Evolutionary conservation across 139 green algal genomes (phyloP).

Genomic region (Chlamydomonas sp.): DNA sequence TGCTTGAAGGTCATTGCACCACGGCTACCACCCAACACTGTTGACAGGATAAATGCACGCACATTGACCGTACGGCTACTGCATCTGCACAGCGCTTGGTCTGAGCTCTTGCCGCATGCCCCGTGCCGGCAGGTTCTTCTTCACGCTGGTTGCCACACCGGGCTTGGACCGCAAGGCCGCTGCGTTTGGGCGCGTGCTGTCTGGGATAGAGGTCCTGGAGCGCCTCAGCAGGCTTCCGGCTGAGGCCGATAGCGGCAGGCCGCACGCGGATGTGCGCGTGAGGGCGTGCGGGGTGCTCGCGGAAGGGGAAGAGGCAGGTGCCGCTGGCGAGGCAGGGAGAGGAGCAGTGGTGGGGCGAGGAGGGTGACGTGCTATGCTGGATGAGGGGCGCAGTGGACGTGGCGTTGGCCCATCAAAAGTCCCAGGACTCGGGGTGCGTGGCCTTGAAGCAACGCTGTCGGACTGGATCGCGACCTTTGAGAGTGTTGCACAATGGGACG

Average conservation of each 20-base stretch:
- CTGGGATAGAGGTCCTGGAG: conserved; percentile 23
- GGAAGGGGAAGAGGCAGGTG: not conserved
- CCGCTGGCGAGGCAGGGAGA: not conserved
- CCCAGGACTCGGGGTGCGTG: no score
- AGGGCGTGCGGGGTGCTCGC: not conserved
- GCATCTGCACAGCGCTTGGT: not conserved
- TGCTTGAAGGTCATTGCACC: no score
- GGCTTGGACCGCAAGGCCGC: conserved; percentile 28
- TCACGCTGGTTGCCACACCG: conserved; percentile 24
- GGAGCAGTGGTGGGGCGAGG: not conserved
- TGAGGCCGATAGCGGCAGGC: not conserved
- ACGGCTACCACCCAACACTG: no score
- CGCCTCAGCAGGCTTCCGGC: not conserved
- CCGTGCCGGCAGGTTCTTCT: conserved; percentile 13
- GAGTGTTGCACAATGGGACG: no score
- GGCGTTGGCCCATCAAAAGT: no score
- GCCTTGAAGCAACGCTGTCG: no score
- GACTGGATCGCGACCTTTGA: no score
- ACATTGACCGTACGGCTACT: not conserved
- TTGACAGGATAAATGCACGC: not conserved
- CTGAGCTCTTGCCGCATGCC: not conserved
- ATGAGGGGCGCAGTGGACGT: no score
- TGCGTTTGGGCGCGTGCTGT: conserved; percentile 19
- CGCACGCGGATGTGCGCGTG: not conserved
- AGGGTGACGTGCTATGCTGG: not conserved